A percentile compares a stretch with the other conserved stretches of the same genome.
phyloP scores from a whole-genome alignment of 371 early-diverging fungal species.

The Mortierella sp. region DNA sequence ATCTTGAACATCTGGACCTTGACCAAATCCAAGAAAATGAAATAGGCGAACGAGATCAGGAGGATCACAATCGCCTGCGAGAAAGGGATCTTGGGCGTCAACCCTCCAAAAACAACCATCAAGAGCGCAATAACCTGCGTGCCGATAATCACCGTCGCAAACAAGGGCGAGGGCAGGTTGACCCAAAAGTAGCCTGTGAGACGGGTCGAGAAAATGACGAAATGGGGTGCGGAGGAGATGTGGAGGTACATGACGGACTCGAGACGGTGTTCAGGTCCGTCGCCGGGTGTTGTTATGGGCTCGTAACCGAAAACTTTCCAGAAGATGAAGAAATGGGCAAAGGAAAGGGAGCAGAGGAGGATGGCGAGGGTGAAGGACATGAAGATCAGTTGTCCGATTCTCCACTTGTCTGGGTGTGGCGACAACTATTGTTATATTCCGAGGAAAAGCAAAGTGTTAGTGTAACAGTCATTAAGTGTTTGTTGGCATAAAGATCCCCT shows the following conservation, averaged over 20 bases:
- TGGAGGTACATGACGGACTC: conserved; percentile 88
- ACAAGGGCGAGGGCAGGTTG: conserved; percentile 82
- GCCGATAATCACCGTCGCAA: conserved; percentile 86
- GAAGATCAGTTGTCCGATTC: conserved; percentile 85
- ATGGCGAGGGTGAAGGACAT: conserved; percentile 75
- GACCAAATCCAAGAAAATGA: conserved; percentile 80
- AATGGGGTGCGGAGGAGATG: conserved; percentile 93
- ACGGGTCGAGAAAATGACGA: conserved; percentile 95
- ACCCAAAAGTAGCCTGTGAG: conserved; percentile 88
- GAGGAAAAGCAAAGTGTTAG: background rate
- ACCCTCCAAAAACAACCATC: conserved; percentile 84
- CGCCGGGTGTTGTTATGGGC: background rate
- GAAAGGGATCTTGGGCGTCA: conserved; percentile 62
- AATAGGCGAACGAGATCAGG: conserved; percentile 68
- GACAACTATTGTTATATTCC: conserved; percentile 62
- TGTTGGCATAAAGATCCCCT: too few relatives aligned
- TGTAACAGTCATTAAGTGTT: too few relatives aligned
- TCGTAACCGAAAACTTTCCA: conserved; percentile 31
- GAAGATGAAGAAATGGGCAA: conserved; percentile 76
- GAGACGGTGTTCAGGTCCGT: conserved; percentile 40
- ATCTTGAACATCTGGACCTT: conserved; percentile 77
- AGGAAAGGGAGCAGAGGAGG: conserved; percentile 74
- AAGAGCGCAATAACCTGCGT: conserved; percentile 93
- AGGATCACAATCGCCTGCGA: conserved; percentile 69
- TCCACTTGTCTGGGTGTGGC: conserved; percentile 87